Evolutionary conservation across 2,329 filamentous ascomycete genomes (phyloP).

Genomic region (Stachybotrys chlorohalonatus): DNA sequence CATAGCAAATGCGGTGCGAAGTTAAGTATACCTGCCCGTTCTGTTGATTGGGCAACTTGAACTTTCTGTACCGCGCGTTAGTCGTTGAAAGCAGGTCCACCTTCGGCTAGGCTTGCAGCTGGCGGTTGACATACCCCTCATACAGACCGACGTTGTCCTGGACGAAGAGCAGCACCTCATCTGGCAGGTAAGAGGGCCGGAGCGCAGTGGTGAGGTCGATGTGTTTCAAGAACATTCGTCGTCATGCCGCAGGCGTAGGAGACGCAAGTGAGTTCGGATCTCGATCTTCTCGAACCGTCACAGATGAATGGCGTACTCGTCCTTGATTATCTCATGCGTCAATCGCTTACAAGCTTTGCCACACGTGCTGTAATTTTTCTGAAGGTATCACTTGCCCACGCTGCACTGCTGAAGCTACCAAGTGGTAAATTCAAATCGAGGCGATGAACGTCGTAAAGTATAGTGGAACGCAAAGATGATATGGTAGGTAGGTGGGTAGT

Average conservation of each 20-base stretch:
- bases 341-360: no score
- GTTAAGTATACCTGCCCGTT: conserved; percentile 96
- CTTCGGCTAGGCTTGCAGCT: not conserved
- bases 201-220: conserved; percentile 94
- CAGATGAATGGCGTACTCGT: no score
- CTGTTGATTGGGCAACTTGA: conserved; percentile 88
- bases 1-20: conserved; percentile 90
- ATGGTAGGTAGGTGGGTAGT: no score
- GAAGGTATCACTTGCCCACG: no score
- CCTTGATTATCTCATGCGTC: no score
- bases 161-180: conserved; percentile 92
- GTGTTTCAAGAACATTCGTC: conserved; percentile 95
- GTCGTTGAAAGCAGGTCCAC: not conserved
- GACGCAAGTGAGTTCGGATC: no score
- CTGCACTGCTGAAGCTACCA: no score
- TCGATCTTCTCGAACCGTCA: no score
- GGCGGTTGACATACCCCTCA: conserved; percentile 64
- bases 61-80: conserved; percentile 56
- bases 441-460: no score
- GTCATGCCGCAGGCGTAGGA: conserved; percentile 38
- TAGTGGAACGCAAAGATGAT: no score
- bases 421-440: no score
- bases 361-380: no score
- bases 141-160: conserved; percentile 97
- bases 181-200: conserved; percentile 82